Conservation (phyloP, 768 basidiomycete genomes). For the Butyriboletus loyo region DNA sequence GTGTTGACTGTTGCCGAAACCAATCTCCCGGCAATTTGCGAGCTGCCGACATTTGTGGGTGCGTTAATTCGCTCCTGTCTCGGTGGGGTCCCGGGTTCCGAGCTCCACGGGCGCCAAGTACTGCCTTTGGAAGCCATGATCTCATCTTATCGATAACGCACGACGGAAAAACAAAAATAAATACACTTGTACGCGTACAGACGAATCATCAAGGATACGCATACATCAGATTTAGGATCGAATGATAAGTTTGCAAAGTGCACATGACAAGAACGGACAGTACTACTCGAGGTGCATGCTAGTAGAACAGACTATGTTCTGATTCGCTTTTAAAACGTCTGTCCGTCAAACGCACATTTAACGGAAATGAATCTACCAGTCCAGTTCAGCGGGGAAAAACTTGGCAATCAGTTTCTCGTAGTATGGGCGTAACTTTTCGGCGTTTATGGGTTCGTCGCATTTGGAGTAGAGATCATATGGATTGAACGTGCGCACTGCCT, state of each 20-base stretch:
- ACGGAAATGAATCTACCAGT: conserved; percentile 60
- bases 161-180: background rate
- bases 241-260: conserved; percentile 13
- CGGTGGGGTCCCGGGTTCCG: background rate
- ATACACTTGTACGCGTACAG: background rate
- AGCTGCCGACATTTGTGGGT: too few species aligned
- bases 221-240: too few species aligned
- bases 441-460: conserved; percentile 63
- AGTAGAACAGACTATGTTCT: conserved; percentile 2
- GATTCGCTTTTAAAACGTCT: conserved; percentile 2
- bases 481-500: conserved; percentile 84
- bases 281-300: background rate
- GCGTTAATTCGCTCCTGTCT: too few species aligned
- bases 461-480: conserved; percentile 96
- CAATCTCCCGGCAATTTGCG: too few species aligned
- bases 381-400: conserved; percentile 78
- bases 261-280: too few species aligned
- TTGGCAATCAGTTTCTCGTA: conserved; percentile 80
- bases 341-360: background rate
- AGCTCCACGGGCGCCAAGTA: background rate
- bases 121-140: background rate
- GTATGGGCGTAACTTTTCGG: conserved; percentile 70
- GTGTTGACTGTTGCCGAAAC: background rate
- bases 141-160: conserved; percentile 18
- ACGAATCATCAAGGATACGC: too few species aligned